Conservation (phyloP, 768 basidiomycete genomes). For the Xerocomellus chrysenteron region DNA sequence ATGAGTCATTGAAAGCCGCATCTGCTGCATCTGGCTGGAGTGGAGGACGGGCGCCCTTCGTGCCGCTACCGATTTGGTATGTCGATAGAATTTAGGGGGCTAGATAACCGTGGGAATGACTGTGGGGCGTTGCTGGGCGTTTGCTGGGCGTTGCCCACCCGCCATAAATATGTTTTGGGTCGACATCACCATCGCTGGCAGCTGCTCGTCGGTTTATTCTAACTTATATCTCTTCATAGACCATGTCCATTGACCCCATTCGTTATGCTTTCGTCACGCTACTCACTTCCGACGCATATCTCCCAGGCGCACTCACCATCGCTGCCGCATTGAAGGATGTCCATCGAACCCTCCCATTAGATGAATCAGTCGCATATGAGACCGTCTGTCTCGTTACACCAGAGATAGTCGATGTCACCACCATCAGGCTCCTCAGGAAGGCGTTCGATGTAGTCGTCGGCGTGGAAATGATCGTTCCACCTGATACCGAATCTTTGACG, state of each 20-base stretch:
- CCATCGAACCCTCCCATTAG: constrained; percentile 44
- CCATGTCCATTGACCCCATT: constrained; percentile 47
- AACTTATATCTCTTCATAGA: constrained; percentile 21
- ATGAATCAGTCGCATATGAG: constrained; percentile 54
- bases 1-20: too few species aligned
- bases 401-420: constrained; percentile 81
- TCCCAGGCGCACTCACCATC: constrained; percentile 88
- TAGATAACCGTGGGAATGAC: too few species aligned
- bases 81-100: too few species aligned
- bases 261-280: constrained; percentile 88
- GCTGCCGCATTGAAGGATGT: constrained; percentile 82
- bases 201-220: constrained; percentile 1
- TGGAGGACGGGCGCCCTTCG: too few species aligned
- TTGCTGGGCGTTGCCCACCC: too few species aligned
- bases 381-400: constrained; percentile 94
- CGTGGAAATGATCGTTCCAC: constrained; percentile 81
- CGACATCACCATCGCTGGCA: background rate
- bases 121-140: too few species aligned
- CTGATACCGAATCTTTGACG: constrained; percentile 62
- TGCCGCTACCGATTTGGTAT: too few species aligned
- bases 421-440: constrained; percentile 75
- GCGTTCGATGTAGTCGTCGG: constrained; percentile 86
- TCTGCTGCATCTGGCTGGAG: too few species aligned
- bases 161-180: background rate
- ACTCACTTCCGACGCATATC: constrained; percentile 87